These are phyloP conservation scores for Trichoderma hamatum DNA, from an alignment of 2,329 filamentous ascomycete species.

Conservation along the genomic window DNA sequence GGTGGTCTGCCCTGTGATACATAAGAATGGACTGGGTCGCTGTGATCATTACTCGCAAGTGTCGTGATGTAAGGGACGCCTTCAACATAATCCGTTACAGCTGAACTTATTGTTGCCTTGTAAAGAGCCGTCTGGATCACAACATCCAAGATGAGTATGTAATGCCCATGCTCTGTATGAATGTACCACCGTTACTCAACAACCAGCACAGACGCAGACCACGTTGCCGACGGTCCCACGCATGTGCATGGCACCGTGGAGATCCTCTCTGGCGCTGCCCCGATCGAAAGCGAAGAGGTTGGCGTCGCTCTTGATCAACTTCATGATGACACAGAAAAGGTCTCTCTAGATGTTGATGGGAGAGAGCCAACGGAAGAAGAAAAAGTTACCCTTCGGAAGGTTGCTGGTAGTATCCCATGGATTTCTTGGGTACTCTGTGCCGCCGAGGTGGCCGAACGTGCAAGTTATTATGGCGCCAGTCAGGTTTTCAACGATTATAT, in stretches of 20 bases:
- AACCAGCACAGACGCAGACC: conserved; percentile 15
- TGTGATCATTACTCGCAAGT: background rate
- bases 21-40: conserved; percentile 16
- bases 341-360: background rate
- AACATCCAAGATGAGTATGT: conserved; percentile 13
- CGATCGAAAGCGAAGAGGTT: conserved; percentile 16
- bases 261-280: conserved; percentile 17
- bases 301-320: background rate
- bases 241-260: conserved; percentile 20
- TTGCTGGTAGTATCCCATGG: conserved; percentile 15
- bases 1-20: background rate
- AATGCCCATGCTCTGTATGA: no score
- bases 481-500: conserved; percentile 27
- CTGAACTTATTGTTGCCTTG: background rate
- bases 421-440: conserved; percentile 27
- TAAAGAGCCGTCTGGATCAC: background rate
- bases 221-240: conserved; percentile 20
- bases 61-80: background rate
- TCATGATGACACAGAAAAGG: conserved; percentile 13
- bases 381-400: conserved; percentile 20
- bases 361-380: conserved; percentile 24
- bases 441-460: conserved; percentile 25
- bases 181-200: background rate
- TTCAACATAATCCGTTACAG: background rate
- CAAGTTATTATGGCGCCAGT: conserved; percentile 25